Conservation (phyloP, 352 stramenopile genomes). For the Labyrinthula sp. region DNA sequence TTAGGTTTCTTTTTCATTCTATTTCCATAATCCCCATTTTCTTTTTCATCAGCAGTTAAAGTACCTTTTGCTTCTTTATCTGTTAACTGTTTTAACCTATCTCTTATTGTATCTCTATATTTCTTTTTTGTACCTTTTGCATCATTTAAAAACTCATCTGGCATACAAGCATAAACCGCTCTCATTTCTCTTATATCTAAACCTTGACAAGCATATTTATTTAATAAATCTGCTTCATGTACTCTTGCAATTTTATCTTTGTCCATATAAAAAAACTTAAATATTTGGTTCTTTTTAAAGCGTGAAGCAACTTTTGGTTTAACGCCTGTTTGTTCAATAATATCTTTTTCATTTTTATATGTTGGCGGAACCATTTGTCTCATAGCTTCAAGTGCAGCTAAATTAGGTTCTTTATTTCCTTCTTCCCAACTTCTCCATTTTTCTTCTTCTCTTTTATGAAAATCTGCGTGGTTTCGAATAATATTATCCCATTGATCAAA, state of each 20-base stretch:
- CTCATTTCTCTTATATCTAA: constrained; percentile 26
- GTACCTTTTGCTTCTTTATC: constrained; percentile 21
- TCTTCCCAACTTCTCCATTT: constrained; percentile 18
- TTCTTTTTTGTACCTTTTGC: constrained; percentile 12
- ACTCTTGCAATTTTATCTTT: constrained; percentile 12
- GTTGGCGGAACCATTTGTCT: constrained; percentile 3
- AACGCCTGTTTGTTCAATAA: too few species aligned
- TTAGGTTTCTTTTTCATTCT: too few species aligned
- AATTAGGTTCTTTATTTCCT: constrained; percentile 1
- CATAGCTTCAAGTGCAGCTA: constrained; percentile 9
- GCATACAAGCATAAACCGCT: constrained; percentile 17
- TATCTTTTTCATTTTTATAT: too few species aligned
- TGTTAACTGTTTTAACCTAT: constrained; percentile 29
- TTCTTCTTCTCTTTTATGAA: constrained; percentile 12
- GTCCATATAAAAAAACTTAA: constrained; percentile 29
- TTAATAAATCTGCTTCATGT: constrained; percentile 23
- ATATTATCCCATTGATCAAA: constrained; percentile 26
- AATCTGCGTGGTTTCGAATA: constrained; percentile 23
- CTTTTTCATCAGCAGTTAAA: too few species aligned
- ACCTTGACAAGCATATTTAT: constrained; percentile 17
- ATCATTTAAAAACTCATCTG: constrained; percentile 15
- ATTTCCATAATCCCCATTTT: too few species aligned
- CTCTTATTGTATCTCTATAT: constrained; percentile 21
- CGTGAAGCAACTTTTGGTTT: constrained; percentile 7
- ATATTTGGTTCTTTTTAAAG: constrained; percentile 30